Evolutionary conservation across 169 alveolate genomes (phyloP).

Genomic region (Plasmodium chabaudi): DNA sequence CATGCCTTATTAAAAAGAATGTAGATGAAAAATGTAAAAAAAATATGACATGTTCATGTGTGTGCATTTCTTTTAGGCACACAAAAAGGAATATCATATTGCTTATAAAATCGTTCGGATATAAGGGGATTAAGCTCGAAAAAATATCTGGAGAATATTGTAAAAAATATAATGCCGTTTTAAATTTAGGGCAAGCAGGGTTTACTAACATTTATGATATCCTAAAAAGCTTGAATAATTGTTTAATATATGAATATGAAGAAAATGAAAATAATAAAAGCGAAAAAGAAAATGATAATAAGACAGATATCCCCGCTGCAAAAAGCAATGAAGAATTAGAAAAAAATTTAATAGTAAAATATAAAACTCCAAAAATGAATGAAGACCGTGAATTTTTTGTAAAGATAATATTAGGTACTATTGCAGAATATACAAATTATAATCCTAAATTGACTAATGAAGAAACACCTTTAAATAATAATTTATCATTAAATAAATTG

Average conservation of each 20-base stretch:
- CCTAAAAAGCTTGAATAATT: slow-evolving; percentile 30
- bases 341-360: slow-evolving; percentile 44
- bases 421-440: slow-evolving; percentile 53
- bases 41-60: background rate
- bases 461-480: slow-evolving; percentile 37
- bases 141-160: slow-evolving; percentile 63
- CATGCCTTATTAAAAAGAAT: background rate
- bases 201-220: slow-evolving; percentile 41
- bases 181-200: slow-evolving; percentile 59
- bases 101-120: slow-evolving; percentile 52
- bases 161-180: slow-evolving; percentile 51
- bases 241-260: slow-evolving; percentile 39
- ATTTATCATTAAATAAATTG: slow-evolving; percentile 46
- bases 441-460: slow-evolving; percentile 37
- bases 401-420: slow-evolving; percentile 44
- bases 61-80: slow-evolving; percentile 12
- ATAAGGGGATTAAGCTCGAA: slow-evolving; percentile 57
- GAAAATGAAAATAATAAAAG: background rate
- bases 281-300: background rate
- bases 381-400: slow-evolving; percentile 25
- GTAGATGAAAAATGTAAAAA: no score
- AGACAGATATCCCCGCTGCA: background rate
- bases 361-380: slow-evolving; percentile 55
- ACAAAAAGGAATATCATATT: slow-evolving; percentile 30
- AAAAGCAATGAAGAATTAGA: slow-evolving; percentile 7